Percentiles rank a stretch among this genome's conserved stretches.
These are phyloP conservation scores for Gossypium lobatum DNA, from an alignment of 441 rosid genomes.

Conservation along the genomic window DNA sequence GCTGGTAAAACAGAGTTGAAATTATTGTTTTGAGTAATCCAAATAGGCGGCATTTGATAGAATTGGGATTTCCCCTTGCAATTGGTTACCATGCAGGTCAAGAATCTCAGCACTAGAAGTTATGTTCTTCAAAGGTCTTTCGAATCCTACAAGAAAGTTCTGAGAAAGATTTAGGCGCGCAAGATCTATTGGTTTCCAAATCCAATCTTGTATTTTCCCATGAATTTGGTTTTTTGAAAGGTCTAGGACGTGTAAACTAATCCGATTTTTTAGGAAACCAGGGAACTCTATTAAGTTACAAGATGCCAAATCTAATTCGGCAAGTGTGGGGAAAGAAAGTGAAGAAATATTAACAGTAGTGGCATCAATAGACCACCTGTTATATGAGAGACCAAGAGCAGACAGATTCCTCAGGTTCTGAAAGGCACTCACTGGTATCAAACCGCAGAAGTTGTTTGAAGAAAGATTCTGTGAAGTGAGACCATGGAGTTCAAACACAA, in stretches of 20 bases:
- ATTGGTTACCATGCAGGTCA: slow-evolving; percentile 27
- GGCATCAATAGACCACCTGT: slow-evolving; percentile 18
- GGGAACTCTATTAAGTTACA: slow-evolving; percentile 34
- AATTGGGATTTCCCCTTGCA: slow-evolving; percentile 10
- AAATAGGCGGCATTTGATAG: not conserved
- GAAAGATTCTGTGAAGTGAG: slow-evolving; percentile 32
- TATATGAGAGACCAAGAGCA: slow-evolving; percentile 34
- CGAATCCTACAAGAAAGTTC: slow-evolving; percentile 19
- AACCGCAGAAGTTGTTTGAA: slow-evolving; percentile 40
- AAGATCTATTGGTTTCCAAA: slow-evolving; percentile 23
- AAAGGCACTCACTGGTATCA: slow-evolving; percentile 3
- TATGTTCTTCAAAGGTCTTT: not conserved
- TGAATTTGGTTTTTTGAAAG: slow-evolving; percentile 38
- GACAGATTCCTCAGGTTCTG: slow-evolving; percentile 22
- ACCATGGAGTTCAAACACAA: slow-evolving; percentile 13
- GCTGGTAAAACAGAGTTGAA: no score
- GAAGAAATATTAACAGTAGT: not conserved
- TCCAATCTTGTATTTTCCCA: slow-evolving; percentile 41
- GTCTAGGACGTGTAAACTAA: no score
- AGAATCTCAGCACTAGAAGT: not conserved
- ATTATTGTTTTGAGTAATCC: no score
- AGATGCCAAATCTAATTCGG: slow-evolving; percentile 24
- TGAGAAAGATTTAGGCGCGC: slow-evolving; percentile 23
- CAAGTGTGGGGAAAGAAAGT: slow-evolving; percentile 4
- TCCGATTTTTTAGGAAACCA: not conserved